Conservation (phyloP, 805 yeast genomes). For the Maudiozyma turicensis region DNA sequence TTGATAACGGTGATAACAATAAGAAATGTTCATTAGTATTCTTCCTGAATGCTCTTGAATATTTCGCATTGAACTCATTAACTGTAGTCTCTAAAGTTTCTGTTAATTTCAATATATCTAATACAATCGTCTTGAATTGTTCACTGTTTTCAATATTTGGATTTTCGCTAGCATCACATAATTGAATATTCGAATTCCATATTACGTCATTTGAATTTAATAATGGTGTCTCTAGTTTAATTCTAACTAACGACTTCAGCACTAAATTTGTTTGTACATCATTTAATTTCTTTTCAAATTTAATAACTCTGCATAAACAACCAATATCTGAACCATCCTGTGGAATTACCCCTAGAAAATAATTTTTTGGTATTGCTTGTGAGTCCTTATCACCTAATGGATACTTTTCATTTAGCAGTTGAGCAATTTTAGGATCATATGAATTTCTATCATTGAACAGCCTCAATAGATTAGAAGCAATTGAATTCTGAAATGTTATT, state of each 20-base stretch:
- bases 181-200: constrained; percentile 8
- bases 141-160: not conserved
- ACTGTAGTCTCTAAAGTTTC: constrained; percentile 1
- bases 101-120: not conserved
- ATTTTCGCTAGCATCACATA: constrained; percentile 1
- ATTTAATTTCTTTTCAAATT: constrained; percentile 6
- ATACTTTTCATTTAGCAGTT: not conserved
- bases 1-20: constrained; percentile 50
- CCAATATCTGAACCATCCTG: not conserved
- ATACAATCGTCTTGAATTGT: not conserved
- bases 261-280: constrained; percentile 10
- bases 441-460: not conserved
- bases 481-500: not conserved
- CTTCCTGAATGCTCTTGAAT: constrained; percentile 21
- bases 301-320: not conserved
- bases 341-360: not conserved
- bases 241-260: constrained; percentile 14
- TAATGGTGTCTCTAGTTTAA: constrained; percentile 10
- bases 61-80: constrained; percentile 29
- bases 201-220: constrained; percentile 10
- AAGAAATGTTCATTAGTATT: constrained; percentile 28
- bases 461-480: not conserved
- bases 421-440: not conserved
- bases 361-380: not conserved
- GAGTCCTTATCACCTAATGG: not conserved